Conservation (phyloP, 257 asterid species). For the Verbena officinalis region DNA sequence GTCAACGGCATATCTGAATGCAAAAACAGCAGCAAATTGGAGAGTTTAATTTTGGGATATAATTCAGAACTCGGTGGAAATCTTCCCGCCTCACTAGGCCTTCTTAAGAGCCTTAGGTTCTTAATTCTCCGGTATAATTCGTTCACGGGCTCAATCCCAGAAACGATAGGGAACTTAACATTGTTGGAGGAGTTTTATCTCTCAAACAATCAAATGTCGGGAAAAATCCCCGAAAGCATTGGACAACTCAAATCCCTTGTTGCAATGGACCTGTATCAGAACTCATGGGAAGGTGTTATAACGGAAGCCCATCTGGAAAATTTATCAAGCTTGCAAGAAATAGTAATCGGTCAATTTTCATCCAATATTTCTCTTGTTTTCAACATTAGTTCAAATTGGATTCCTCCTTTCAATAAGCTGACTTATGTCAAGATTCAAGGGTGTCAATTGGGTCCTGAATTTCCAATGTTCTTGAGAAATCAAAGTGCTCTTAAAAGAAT, state of each 20-base stretch:
- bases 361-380: slow-evolving; percentile 30
- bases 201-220: slow-evolving; percentile 34
- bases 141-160: slow-evolving; percentile 28
- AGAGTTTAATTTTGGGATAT: no score
- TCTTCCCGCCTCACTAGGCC: no score
- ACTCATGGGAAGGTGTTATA: slow-evolving; percentile 40
- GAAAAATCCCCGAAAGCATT: slow-evolving; percentile 32
- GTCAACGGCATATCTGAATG: slow-evolving; percentile 25
- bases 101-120: no score
- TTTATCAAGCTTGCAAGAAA: slow-evolving; percentile 37
- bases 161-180: slow-evolving; percentile 33
- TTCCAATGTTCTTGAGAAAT: slow-evolving; percentile 36
- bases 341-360: slow-evolving; percentile 27
- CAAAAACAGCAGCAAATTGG: no score
- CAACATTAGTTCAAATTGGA: slow-evolving; percentile 33
- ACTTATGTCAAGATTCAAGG: slow-evolving; percentile 33
- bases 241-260: slow-evolving; percentile 36
- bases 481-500: slow-evolving; percentile 33
- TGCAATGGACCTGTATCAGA: slow-evolving; percentile 27
- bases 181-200: slow-evolving; percentile 37
- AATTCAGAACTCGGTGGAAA: no score
- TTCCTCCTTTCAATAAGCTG: slow-evolving; percentile 41
- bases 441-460: slow-evolving; percentile 40
- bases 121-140: no score
- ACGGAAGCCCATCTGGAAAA: slow-evolving; percentile 41